A percentile compares a stretch with the other conserved stretches of the same genome.
These are phyloP conservation scores for Spathaspora boniae DNA, from an alignment of 805 yeast genomes.

Conservation along the genomic window DNA sequence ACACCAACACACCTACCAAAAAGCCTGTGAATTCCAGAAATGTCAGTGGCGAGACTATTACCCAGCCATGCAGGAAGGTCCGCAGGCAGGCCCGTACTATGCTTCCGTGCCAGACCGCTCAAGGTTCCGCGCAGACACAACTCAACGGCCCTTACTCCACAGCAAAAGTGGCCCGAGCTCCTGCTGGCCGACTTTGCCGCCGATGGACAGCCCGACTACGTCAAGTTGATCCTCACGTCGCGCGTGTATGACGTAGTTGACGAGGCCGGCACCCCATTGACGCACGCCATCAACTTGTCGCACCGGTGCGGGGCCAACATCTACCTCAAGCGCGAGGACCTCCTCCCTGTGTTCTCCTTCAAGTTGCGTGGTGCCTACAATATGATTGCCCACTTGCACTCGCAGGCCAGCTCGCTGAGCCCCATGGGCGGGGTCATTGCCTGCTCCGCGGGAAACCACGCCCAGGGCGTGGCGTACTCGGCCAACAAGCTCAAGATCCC, in stretches of 20 bases:
- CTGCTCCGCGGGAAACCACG: constrained; percentile 98
- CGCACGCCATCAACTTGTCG: constrained; percentile 70
- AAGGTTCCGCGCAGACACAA: constrained; percentile 3
- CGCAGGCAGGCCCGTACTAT: too few species aligned
- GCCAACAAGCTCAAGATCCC: constrained; percentile 84
- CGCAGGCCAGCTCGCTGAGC: constrained; percentile 40
- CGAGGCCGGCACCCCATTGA: constrained; percentile 72
- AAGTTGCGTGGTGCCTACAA: constrained; percentile 97
- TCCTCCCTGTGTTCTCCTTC: constrained; percentile 92
- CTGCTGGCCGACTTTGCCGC: constrained; percentile 48
- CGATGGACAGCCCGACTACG: constrained; percentile 76
- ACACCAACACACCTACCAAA: too few species aligned
- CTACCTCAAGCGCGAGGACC: constrained; percentile 84
- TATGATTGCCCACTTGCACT: constrained; percentile 84
- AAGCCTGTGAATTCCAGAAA: too few species aligned
- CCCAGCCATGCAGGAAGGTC: too few species aligned
- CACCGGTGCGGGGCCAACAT: constrained; percentile 74
- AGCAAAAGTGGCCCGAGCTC: constrained; percentile 44
- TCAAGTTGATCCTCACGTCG: constrained; percentile 84
- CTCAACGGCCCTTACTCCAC: constrained; percentile 8
- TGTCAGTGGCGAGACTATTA: too few species aligned
- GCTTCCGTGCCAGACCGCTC: too few species aligned
- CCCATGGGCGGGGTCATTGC: constrained; percentile 88
- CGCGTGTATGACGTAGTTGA: constrained; percentile 92
- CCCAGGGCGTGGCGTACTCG: constrained; percentile 96